Base-by-base conservation (phyloP, 2,329 filamentous ascomycete species). In the Zasmidium angulare region DNA sequence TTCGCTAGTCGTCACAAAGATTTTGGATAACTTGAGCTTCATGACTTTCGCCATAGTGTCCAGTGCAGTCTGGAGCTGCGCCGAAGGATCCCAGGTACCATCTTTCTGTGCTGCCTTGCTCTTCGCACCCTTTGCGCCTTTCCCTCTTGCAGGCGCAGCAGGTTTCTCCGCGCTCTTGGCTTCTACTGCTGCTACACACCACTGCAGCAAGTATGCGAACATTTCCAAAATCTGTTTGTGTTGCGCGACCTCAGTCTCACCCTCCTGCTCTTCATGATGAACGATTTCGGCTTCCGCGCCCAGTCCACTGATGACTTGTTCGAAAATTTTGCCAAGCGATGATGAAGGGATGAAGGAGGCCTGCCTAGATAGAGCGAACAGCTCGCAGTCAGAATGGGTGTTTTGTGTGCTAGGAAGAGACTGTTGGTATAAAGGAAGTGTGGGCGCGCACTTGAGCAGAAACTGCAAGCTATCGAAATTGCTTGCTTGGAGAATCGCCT, bases 31-130 rank as follows among this genome's bases (percentile, higher is more conserved):
- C 78, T 96, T 97, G 72, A 97, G 79, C 76, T 92, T 96, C 76
- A 99, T 82, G 51, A 96, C 92, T 75, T 96, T 97, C 79, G 91
- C 93, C 91, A 99, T 98, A 26, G 88, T 87, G 69, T 97, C 93
- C 62, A 99, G 84, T 1, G 93, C 92, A 11, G 86, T 86, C 75
- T 97, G 91, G 23, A 99, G 81, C 75, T 99, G 95, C 1, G 86
- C 79, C 2, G 91, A 89, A 60, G 93, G 93, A 76, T 99, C 95
- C 93, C 93, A 98, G 56, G 78, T 84, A 53, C 86, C 87, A 63
- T 96, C 90, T 72, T 90, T 93, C 67, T 68, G 70, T 14, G 68
- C 67, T n/a, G 72, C 78, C 60, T 89, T 86, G n/a, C 85, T 78
- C 76, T 93, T 96, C 61, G 88, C 79, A 56, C 85, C 85, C 71